phyloP scores from a whole-genome alignment of 805 yeast species.

The Ogataea allantospora region DNA sequence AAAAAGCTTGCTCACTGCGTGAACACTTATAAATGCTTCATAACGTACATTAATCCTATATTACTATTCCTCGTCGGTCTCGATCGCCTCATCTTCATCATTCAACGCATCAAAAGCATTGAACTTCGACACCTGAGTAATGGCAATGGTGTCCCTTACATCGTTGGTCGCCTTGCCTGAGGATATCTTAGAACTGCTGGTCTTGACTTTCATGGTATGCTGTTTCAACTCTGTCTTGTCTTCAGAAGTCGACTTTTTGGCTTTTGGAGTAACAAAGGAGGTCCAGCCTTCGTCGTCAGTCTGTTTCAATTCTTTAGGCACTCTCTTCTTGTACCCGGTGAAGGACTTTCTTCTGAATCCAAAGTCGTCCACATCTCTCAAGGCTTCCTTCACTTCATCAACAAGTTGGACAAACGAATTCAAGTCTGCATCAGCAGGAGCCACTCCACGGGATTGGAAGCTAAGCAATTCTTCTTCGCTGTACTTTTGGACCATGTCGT shows the following conservation, averaged over 20 bases:
- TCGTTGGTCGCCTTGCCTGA: conserved; percentile 66
- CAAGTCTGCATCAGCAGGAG: conserved; percentile 63
- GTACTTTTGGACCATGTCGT: conserved; percentile 50
- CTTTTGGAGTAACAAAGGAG: conserved; percentile 50
- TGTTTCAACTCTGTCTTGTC: conserved; percentile 50
- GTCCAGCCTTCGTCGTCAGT: conserved; percentile 87
- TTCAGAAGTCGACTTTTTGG: conserved; percentile 44
- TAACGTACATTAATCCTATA: conserved; percentile 16
- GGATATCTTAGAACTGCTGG: conserved; percentile 72
- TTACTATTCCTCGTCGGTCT: conserved; percentile 25
- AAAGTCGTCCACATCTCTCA: conserved; percentile 32
- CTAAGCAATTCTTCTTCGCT: conserved; percentile 68
- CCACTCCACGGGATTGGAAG: conserved; percentile 53
- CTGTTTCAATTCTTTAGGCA: conserved; percentile 44
- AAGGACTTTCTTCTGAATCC: conserved; percentile 62
- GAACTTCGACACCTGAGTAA: conserved; percentile 62
- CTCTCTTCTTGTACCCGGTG: conserved; percentile 47
- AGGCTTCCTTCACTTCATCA: conserved; percentile 55
- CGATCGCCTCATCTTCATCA: conserved; percentile 42
- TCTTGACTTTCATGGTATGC: conserved; percentile 53
- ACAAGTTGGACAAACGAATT: conserved; percentile 63
- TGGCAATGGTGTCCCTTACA: conserved; percentile 67
- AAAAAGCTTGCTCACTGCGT: conserved; percentile 5
- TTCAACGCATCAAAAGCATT: conserved; percentile 82
- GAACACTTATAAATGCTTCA: conserved; percentile 5